These are phyloP conservation scores for Aspergillus sp. DNA, from an alignment of 2,329 filamentous ascomycete species.

Conservation along the genomic window DNA sequence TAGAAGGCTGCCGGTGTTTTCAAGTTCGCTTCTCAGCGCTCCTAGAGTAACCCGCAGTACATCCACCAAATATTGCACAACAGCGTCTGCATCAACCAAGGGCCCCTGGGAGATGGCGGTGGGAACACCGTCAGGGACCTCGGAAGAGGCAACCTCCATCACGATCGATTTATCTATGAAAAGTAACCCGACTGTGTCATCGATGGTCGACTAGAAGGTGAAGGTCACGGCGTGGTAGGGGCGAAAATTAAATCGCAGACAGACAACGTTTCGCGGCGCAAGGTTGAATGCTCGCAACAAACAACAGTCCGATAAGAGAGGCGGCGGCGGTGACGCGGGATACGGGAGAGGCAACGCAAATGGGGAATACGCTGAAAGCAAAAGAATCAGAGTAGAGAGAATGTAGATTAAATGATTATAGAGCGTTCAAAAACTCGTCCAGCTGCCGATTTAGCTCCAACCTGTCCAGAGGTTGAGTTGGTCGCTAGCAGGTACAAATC, in stretches of 20 bases:
- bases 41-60: conserved; percentile 73
- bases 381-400: neutral
- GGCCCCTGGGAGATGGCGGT: conserved; percentile 28
- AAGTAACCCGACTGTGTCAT: conserved; percentile 30
- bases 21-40: conserved; percentile 74
- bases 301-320: neutral
- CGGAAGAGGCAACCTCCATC: conserved; percentile 41
- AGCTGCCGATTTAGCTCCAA: neutral
- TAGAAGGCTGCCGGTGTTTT: conserved; percentile 77
- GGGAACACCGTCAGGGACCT: conserved; percentile 36
- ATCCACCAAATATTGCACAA: conserved; percentile 70
- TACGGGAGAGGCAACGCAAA: neutral
- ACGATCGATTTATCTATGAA: conserved; percentile 23
- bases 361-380: neutral
- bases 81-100: conserved; percentile 62
- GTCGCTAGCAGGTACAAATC: neutral
- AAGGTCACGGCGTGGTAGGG: neutral
- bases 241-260: conserved; percentile 12
- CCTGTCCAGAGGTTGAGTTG: conserved; percentile 10
- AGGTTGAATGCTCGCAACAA: conserved; percentile 3
- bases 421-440: neutral
- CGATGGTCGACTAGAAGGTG: conserved; percentile 17
- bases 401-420: conserved; percentile 3
- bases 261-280: conserved; percentile 14
- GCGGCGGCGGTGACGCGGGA: neutral